These are phyloP conservation scores for Phaeosphaeriaceae sp. DNA, from an alignment of 2,329 filamentous ascomycete genomes.

Conservation along the genomic window DNA sequence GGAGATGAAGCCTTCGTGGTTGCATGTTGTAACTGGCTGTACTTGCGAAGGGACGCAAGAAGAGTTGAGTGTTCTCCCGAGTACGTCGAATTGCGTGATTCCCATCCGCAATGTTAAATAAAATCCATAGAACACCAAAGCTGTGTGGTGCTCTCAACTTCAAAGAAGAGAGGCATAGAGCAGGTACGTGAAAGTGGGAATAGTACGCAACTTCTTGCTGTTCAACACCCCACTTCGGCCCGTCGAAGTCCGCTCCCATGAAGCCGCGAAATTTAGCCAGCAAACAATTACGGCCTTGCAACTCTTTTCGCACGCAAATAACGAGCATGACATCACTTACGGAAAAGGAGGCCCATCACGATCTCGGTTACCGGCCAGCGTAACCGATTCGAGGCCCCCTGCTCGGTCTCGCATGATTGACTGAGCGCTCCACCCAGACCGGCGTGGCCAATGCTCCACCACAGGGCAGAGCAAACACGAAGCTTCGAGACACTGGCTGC, in stretches of 20 bases:
- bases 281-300: background rate
- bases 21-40: no score
- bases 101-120: no score
- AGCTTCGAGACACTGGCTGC: slow-evolving; percentile 11
- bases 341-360: background rate
- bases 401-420: background rate
- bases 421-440: background rate
- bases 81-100: no score
- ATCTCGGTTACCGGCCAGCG: background rate
- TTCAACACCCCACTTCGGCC: background rate
- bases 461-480: slow-evolving; percentile 4
- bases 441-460: background rate
- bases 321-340: background rate
- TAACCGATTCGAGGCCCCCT: slow-evolving; percentile 10
- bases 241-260: background rate
- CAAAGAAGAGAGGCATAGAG: no score
- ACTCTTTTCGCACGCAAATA: background rate
- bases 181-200: background rate
- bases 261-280: background rate
- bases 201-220: no score
- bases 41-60: no score
- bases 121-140: no score
- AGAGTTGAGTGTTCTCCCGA: no score
- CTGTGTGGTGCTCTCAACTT: no score
- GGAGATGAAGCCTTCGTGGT: no score